A percentile compares a stretch with the other conserved stretches of the same genome.
phyloP scores from a whole-genome alignment of 1,139 yeast species.

The Lodderomyces margitis region DNA sequence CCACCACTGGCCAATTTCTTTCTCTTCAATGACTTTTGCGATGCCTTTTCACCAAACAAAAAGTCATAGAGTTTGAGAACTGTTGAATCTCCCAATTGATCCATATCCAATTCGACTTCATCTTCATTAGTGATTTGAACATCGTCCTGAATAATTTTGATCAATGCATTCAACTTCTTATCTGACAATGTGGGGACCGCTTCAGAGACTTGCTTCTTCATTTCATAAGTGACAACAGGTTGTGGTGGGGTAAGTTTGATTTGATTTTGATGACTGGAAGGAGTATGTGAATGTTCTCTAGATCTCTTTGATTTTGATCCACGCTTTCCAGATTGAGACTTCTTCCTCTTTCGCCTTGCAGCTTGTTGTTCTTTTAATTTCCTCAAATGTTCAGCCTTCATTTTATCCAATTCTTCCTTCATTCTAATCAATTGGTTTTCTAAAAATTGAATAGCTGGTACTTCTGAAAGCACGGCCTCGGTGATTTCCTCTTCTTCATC shows the following conservation, averaged over 20 bases:
- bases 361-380: slow-evolving; percentile 52
- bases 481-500: slow-evolving; percentile 62
- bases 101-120: slow-evolving; percentile 91
- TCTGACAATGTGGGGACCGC: slow-evolving; percentile 77
- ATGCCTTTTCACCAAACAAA: slow-evolving; percentile 59
- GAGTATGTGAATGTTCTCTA: slow-evolving; percentile 1
- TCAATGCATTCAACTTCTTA: slow-evolving; percentile 77
- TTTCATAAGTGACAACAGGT: slow-evolving; percentile 78
- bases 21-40: slow-evolving; percentile 33
- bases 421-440: slow-evolving; percentile 84
- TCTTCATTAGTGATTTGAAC: slow-evolving; percentile 80
- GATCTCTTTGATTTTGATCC: slow-evolving; percentile 2
- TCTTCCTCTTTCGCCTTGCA: slow-evolving; percentile 49
- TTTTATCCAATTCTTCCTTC: slow-evolving; percentile 78
- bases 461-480: slow-evolving; percentile 67
- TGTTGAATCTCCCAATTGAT: slow-evolving; percentile 83
- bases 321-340: slow-evolving; percentile 21
- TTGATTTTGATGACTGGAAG: slow-evolving; percentile 12
- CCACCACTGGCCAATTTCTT: slow-evolving; percentile 55
- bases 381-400: slow-evolving; percentile 68
- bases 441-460: slow-evolving; percentile 83
- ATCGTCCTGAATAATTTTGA: slow-evolving; percentile 82
- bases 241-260: slow-evolving; percentile 14
- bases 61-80: slow-evolving; percentile 79
- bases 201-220: slow-evolving; percentile 93